phyloP scores from a whole-genome alignment of 164 flowering plant species.

The Saururus chinensis region DNA sequence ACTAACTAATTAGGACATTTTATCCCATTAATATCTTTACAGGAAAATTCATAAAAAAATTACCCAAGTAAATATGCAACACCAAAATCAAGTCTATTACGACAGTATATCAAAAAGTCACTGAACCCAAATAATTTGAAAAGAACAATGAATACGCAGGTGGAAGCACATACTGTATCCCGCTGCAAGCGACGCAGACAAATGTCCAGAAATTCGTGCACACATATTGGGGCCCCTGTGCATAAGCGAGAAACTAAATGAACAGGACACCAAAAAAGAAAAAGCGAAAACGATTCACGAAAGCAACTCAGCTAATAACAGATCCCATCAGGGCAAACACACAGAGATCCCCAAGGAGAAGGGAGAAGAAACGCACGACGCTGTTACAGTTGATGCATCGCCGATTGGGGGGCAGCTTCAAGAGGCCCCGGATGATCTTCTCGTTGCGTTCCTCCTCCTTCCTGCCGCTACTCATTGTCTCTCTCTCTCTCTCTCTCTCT shows the following conservation, averaged over 20 bases:
- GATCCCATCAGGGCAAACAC: neutral
- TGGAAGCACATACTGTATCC: constrained; percentile 65
- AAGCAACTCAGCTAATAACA: neutral
- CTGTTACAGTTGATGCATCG: constrained; percentile 90
- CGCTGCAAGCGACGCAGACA: constrained; percentile 73
- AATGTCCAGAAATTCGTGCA: constrained; percentile 90
- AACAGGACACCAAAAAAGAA: neutral
- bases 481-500: neutral
- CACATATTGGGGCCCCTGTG: constrained; percentile 92
- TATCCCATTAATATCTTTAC: neutral
- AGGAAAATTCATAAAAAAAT: too few species aligned
- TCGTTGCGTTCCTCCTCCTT: constrained; percentile 90
- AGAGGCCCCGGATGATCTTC: constrained; percentile 90
- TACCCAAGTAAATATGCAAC: too few species aligned
- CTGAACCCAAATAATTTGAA: too few species aligned
- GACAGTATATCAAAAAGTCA: too few species aligned
- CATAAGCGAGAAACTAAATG: constrained; percentile 1
- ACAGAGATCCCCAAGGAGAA: neutral
- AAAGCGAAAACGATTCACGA: neutral
- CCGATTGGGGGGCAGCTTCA: constrained; percentile 99
- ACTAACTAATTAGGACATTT: neutral
- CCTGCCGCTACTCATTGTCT: constrained; percentile 51
- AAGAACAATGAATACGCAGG: neutral
- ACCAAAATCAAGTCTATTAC: too few species aligned
- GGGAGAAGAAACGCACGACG: constrained; percentile 33